Conservation (phyloP, 345 rosid genomes). For the Citrus glauca region DNA sequence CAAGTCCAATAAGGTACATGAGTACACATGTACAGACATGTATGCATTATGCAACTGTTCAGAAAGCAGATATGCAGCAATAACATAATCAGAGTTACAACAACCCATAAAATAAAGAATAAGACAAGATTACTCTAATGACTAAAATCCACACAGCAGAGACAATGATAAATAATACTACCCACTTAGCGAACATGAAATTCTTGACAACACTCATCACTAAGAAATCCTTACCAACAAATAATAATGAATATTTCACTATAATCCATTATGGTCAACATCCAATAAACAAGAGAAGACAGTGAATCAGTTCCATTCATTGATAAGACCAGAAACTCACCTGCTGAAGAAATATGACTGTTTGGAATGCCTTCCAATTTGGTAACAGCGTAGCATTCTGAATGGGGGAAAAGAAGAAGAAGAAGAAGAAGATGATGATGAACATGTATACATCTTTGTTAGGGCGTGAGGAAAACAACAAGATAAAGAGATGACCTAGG, state of each 20-base stretch:
- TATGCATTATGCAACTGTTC: neutral
- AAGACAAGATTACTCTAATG: neutral
- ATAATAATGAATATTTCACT: neutral
- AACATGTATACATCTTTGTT: neutral
- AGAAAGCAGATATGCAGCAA: neutral
- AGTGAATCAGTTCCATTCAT: neutral
- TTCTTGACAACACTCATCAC: neutral
- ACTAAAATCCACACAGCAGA: neutral
- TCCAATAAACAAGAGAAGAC: neutral
- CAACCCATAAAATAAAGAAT: neutral
- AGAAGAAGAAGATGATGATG: no score
- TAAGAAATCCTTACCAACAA: neutral
- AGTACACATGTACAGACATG: neutral
- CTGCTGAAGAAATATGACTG: constrained; percentile 78
- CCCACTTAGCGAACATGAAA: neutral
- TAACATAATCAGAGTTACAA: neutral
- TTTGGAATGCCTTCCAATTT: constrained; percentile 93
- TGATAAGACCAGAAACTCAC: constrained; percentile 36
- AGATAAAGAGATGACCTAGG: constrained; percentile 1
- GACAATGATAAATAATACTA: neutral
- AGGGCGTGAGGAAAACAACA: neutral
- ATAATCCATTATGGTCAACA: neutral
- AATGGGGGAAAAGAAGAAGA: constrained; percentile 14
- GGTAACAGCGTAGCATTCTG: constrained; percentile 71
- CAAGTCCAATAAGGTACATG: neutral